phyloP scores from a whole-genome alignment of 495 filamentous ascomycete species.

The Aspergillus ellipticus region DNA sequence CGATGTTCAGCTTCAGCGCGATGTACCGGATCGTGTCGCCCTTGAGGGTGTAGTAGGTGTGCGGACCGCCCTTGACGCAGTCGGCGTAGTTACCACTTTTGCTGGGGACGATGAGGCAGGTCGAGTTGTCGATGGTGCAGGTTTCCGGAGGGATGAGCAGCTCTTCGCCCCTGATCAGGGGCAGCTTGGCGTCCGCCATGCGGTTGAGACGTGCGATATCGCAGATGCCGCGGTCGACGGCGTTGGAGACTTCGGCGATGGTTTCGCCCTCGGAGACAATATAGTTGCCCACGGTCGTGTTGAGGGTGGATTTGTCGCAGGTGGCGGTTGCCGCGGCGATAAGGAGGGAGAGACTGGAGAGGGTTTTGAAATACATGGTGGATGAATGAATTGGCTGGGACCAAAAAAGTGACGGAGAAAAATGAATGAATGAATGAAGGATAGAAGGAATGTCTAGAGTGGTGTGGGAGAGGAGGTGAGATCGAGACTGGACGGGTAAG shows the following conservation, averaged over 20 bases:
- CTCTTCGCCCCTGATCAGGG: constrained; percentile 5
- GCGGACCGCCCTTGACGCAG: constrained; percentile 13
- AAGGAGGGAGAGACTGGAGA: not conserved
- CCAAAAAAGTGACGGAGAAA: no score
- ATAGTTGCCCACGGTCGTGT: not conserved
- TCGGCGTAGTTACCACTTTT: constrained; percentile 5
- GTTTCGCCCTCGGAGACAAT: constrained; percentile 4
- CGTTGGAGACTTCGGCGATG: constrained; percentile 10
- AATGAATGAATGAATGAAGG: no score
- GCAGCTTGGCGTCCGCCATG: constrained; percentile 13
- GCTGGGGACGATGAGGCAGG: not conserved
- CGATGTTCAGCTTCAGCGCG: constrained; percentile 15
- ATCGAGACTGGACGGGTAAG: no score
- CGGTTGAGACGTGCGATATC: constrained; percentile 16
- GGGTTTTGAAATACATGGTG: not conserved
- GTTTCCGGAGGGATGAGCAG: constrained; percentile 9
- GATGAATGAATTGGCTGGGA: no score
- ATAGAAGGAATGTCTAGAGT: no score
- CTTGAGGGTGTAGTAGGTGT: constrained; percentile 14
- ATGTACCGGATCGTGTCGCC: constrained; percentile 17
- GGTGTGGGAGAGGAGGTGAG: no score
- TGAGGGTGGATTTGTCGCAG: not conserved
- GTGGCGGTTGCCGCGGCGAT: not conserved
- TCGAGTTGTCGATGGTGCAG: constrained; percentile 9
- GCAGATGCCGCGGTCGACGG: constrained; percentile 10